Percentiles rank a stretch among this genome's conserved stretches.
Conservation (phyloP, 129 eudicot genomes). For the Pittosporum tobira region DNA sequence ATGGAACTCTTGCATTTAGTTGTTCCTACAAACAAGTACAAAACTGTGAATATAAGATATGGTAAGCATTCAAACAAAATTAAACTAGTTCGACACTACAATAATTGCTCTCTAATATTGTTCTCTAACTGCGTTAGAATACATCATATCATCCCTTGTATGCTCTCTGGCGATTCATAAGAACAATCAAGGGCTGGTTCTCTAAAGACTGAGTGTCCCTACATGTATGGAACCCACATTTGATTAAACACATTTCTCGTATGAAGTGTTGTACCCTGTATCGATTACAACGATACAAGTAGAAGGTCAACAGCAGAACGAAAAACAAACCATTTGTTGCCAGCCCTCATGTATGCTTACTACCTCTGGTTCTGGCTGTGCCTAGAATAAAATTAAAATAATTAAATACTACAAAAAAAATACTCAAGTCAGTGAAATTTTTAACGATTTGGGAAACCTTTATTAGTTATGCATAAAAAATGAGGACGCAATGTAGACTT, state of each 20-base stretch:
- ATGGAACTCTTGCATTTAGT: conserved; percentile 9
- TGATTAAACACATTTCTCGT: not conserved
- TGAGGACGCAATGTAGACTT: no score
- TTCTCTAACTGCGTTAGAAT: not conserved
- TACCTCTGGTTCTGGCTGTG: conserved; percentile 13
- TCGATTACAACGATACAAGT: not conserved
- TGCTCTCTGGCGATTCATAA: conserved; percentile 16
- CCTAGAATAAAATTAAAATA: conserved; percentile 18
- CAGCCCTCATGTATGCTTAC: conserved; percentile 19
- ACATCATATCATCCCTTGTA: conserved; percentile 18
- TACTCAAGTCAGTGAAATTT: conserved; percentile 5
- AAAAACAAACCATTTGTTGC: conserved; percentile 22
- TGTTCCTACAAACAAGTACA: conserved; percentile 9
- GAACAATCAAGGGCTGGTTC: conserved; percentile 16
- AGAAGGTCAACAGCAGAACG: not conserved
- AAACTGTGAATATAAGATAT: conserved; percentile 3
- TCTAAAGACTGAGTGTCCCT: conserved; percentile 10
- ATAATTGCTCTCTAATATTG: not conserved
- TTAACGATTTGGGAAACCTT: not conserved
- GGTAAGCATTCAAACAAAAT: not conserved
- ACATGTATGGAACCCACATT: conserved; percentile 9
- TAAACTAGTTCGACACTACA: not conserved
- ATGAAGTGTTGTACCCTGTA: not conserved
- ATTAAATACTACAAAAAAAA: not conserved
- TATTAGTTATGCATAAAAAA: not conserved